These are phyloP conservation scores for Ophiostoma ulmi DNA, from an alignment of 2,329 filamentous ascomycete species.

Conservation along the genomic window DNA sequence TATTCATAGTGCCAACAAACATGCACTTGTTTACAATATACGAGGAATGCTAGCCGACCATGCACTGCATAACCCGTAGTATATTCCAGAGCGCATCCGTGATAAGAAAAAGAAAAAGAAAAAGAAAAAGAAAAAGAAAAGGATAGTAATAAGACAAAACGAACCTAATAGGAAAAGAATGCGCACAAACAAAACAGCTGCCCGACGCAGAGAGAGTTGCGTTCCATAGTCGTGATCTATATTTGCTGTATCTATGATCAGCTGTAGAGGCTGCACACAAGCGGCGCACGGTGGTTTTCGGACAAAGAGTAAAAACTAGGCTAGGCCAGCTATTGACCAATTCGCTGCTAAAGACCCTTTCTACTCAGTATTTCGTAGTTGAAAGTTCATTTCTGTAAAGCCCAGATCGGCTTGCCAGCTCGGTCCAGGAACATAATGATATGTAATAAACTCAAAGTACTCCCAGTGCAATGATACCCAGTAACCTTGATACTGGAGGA, in stretches of 20 bases:
- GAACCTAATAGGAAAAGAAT: background rate
- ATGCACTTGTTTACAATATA: background rate
- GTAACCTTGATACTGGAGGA: background rate
- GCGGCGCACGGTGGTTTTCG: constrained; percentile 2
- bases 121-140: too few species aligned
- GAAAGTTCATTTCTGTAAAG: background rate
- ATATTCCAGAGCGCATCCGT: background rate
- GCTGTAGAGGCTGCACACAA: background rate
- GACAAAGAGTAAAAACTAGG: constrained; percentile 3
- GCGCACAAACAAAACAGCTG: too few species aligned
- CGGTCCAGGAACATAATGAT: background rate
- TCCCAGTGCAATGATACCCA: background rate
- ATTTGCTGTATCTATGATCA: background rate
- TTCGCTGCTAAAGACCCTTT: too few species aligned
- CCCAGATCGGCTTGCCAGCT: background rate
- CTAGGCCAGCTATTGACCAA: background rate
- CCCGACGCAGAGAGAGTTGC: background rate
- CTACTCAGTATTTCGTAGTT: background rate
- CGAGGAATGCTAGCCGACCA: background rate
- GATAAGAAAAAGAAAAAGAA: too few species aligned
- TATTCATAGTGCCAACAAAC: background rate
- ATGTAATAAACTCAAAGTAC: background rate
- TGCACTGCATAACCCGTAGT: background rate
- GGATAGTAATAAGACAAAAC: too few species aligned
- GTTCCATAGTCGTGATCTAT: background rate